phyloP scores from a whole-genome alignment of 371 early-diverging fungal genomes.

The Mucor piriformis region DNA sequence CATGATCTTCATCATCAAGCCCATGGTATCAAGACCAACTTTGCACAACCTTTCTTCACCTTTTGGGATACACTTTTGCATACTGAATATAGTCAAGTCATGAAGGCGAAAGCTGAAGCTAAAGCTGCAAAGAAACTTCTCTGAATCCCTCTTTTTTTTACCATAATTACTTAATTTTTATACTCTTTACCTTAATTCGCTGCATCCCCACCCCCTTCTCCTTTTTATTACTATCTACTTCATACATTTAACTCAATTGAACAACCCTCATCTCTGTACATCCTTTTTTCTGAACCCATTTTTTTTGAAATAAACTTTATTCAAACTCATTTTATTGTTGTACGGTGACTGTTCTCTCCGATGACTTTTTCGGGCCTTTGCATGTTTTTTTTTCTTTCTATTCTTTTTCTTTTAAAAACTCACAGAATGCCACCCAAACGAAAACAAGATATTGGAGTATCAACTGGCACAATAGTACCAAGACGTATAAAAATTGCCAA shows the following conservation, averaged over 20 bases:
- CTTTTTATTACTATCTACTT: too few relatives aligned
- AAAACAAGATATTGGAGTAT: slow-evolving; percentile 5
- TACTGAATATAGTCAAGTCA: slow-evolving; percentile 35
- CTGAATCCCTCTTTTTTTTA: neutral
- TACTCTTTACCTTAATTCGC: neutral
- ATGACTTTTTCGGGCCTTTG: neutral
- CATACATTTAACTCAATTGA: neutral
- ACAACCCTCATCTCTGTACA: slow-evolving; percentile 2
- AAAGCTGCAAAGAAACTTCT: slow-evolving; percentile 10
- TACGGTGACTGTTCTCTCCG: neutral
- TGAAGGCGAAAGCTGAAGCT: slow-evolving; percentile 24
- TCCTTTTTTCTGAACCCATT: neutral
- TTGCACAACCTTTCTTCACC: slow-evolving; percentile 70
- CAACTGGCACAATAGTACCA: neutral
- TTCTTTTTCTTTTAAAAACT: neutral
- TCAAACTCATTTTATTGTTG: neutral
- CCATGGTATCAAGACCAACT: slow-evolving; percentile 63
- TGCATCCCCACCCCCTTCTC: neutral
- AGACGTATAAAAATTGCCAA: slow-evolving; percentile 12
- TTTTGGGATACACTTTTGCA: slow-evolving; percentile 73
- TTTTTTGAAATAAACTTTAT: neutral
- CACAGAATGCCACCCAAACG: slow-evolving; percentile 33
- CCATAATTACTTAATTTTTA: neutral
- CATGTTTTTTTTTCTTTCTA: neutral
- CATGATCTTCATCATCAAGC: slow-evolving; percentile 66